phyloP scores from a whole-genome alignment of 495 filamentous ascomycete species.

The Eremomyces bilateralis region DNA sequence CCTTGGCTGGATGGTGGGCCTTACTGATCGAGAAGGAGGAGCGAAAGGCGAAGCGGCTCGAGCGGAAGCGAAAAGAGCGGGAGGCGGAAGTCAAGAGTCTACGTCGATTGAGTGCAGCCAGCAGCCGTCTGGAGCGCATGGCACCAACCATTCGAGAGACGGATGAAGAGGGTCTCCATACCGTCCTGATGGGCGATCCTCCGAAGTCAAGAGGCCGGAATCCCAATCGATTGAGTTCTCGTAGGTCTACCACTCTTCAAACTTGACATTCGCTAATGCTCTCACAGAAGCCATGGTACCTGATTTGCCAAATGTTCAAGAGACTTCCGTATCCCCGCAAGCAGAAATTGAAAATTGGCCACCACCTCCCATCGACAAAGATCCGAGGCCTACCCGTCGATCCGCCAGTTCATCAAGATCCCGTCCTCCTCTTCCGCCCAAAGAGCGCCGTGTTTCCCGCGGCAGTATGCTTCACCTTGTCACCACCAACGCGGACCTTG shows the following conservation, averaged over 20 bases:
- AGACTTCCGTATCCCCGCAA: slow-evolving; percentile 25
- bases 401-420: slow-evolving; percentile 47
- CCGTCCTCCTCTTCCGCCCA: slow-evolving; percentile 64
- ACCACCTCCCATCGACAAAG: slow-evolving; percentile 57
- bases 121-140: slow-evolving; percentile 58
- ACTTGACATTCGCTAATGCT: too few species aligned
- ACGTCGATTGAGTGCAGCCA: slow-evolving; percentile 65
- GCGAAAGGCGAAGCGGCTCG: slow-evolving; percentile 62
- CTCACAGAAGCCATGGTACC: too few species aligned
- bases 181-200: slow-evolving; percentile 15
- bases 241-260: too few species aligned
- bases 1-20: slow-evolving; percentile 89
- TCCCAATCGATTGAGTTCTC: slow-evolving; percentile 13
- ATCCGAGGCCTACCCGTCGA: slow-evolving; percentile 31
- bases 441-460: slow-evolving; percentile 51
- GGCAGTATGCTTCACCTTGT: slow-evolving; percentile 67
- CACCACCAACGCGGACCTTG: slow-evolving; percentile 43
- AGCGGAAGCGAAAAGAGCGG: slow-evolving; percentile 65
- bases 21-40: slow-evolving; percentile 89
- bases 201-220: slow-evolving; percentile 18
- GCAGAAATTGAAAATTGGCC: slow-evolving; percentile 30
- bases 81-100: slow-evolving; percentile 63
- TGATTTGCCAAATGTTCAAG: slow-evolving; percentile 55
- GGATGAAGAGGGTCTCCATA: slow-evolving; percentile 41
- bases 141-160: slow-evolving; percentile 52